Base-by-base conservation (phyloP, 352 stramenopile genomes). In the Pythium aristosporum region DNA sequence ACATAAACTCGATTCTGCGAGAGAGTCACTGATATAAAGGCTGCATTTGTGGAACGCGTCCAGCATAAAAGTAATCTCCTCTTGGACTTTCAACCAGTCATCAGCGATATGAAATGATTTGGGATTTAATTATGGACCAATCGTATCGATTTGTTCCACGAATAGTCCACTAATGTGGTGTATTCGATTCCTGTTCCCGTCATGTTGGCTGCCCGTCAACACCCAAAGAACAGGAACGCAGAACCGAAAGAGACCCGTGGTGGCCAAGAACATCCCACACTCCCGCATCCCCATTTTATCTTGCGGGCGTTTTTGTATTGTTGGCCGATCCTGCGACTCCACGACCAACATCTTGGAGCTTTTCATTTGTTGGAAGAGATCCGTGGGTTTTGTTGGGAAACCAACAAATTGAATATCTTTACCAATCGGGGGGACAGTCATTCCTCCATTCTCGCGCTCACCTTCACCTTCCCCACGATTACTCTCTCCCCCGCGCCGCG, bases 261-360 rank as follows among this genome's bases (percentile, higher is more conserved):
- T 47, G 51, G 20, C 34, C 51, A 34, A 36, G 43, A n/a, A 36
- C 21, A 37, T 59, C 52, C 34, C 34, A 39, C 34, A 9, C 34
- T 1, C 52, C 41, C 52, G 20, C 44, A 18, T 21, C 52, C 9
- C 50, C 50, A 57, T 16, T 57, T 57, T 13, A 15, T 57, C 12
- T 9, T 34, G 32, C 32, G 32, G 32, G 50, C 44, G 50, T 32
- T 57, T 57, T 57, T 13, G 32, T 36, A n/a, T 53, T 39, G 34
- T 57, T 56, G 32, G 32, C n/a, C 30, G 13, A 30, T 9, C 49
- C 20, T 15, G n/a, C 11, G 47, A 39, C 49, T 18, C 49, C 49
- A 28, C n/a, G 28, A 57, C 16, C 37, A 54, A 20, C 47, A 47
- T n/a, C 44, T 20, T 16, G 8, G n/a, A 50, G 6, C 32, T 50